A percentile compares a stretch with the other conserved stretches of the same genome.
Evolutionary conservation across 2,329 filamentous ascomycete species (phyloP).

Genomic region (Ceratocystis colombiana): DNA sequence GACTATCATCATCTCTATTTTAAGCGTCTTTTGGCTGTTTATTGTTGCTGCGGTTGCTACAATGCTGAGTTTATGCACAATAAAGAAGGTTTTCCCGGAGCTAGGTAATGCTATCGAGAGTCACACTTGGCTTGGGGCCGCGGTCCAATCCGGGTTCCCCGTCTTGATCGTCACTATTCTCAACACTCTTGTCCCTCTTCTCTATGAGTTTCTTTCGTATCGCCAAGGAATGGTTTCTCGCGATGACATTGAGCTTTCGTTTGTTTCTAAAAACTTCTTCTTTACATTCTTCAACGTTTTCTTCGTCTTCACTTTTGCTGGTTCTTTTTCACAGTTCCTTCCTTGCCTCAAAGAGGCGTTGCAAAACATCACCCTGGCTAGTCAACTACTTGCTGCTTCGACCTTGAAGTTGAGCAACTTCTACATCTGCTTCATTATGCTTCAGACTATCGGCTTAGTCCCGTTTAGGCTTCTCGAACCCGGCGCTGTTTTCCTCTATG

Average conservation of each 20-base stretch:
- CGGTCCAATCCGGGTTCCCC: conserved; percentile 80
- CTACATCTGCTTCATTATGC: conserved; percentile 86
- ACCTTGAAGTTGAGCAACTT: conserved; percentile 68
- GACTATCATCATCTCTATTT: conserved; percentile 67
- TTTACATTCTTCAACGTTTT: conserved; percentile 99
- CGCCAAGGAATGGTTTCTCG: conserved; percentile 91
- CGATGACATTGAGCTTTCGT: conserved; percentile 84
- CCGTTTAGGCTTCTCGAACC: conserved; percentile 87
- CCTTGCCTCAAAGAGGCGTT: conserved; percentile 62
- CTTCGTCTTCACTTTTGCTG: conserved; percentile 81
- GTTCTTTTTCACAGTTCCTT: conserved; percentile 68
- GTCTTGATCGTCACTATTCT: conserved; percentile 77
- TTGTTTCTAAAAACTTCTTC: conserved; percentile 98
- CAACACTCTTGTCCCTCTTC: conserved; percentile 79
- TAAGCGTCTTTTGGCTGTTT: conserved; percentile 82
- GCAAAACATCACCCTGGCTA: conserved; percentile 68
- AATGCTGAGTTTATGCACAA: conserved; percentile 69
- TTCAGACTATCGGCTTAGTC: conserved; percentile 88
- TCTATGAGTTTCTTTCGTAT: conserved; percentile 89
- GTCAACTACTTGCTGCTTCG: conserved; percentile 62
- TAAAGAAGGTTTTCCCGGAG: conserved; percentile 59
- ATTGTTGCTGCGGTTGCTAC: conserved; percentile 71
- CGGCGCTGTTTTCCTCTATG: conserved; percentile 73
- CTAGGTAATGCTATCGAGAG: conserved; percentile 57
- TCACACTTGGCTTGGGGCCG: conserved; percentile 60